phyloP scores from a whole-genome alignment of 202 grass and related monocot species.

The Schoenoplectus tabernaemontani region DNA sequence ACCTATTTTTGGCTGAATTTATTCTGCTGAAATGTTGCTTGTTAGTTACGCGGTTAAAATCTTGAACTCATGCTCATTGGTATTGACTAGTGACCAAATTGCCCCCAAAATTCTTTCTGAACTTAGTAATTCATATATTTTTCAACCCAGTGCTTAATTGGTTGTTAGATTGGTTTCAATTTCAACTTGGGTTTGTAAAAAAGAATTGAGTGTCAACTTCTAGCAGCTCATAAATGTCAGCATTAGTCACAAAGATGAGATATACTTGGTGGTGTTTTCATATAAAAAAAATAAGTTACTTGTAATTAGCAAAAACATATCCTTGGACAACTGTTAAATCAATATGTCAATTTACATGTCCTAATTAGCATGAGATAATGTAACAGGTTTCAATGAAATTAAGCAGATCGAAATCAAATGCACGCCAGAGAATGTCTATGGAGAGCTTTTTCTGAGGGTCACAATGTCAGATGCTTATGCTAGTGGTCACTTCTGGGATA shows the following conservation, averaged over 20 bases:
- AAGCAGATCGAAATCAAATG: constrained; percentile 68
- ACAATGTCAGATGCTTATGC: constrained; percentile 58
- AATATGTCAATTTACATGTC: background rate
- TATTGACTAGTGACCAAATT: no score
- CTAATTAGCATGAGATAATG: constrained; percentile 6
- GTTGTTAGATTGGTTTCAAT: background rate
- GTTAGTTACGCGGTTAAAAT: background rate
- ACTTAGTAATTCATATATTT: background rate
- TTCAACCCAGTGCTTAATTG: background rate
- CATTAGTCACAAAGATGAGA: constrained; percentile 1
- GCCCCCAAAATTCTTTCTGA: background rate
- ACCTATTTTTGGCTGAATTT: background rate
- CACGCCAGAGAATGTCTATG: constrained; percentile 17
- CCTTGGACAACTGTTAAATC: background rate
- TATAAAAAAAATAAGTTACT: background rate
- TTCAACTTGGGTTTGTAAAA: background rate
- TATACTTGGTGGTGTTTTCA: background rate
- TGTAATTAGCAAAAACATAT: background rate
- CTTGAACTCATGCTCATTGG: no score
- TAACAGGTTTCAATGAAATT: constrained; percentile 72
- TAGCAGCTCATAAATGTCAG: background rate
- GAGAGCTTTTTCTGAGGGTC: constrained; percentile 65
- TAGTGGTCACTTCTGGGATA: constrained; percentile 51
- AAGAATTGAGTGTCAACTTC: background rate
- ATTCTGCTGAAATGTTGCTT: background rate